Evolutionary conservation across 169 alveolate species (phyloP).

Genomic region (Plasmodium billcollinsi): DNA sequence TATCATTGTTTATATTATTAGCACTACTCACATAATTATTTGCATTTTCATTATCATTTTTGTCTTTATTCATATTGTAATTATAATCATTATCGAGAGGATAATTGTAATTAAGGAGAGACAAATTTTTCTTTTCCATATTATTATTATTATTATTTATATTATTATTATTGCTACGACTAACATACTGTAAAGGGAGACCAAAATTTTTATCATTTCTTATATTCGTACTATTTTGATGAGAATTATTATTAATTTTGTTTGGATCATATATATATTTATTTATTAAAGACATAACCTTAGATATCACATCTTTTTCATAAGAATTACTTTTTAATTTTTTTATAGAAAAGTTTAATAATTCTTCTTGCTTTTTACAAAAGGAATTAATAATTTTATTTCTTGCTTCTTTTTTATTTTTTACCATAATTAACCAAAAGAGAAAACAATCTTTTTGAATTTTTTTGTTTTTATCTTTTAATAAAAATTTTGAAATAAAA

Average conservation of each 20-base stretch:
- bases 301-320: slow-evolving; percentile 36
- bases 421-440: slow-evolving; percentile 38
- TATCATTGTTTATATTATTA: background rate
- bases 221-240: slow-evolving; percentile 4
- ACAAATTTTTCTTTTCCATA: background rate
- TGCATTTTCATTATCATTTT: too few relatives aligned
- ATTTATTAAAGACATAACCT: slow-evolving; percentile 21
- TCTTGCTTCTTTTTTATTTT: slow-evolving; percentile 36
- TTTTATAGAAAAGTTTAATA: slow-evolving; percentile 38
- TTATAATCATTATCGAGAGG: too few relatives aligned
- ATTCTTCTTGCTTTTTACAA: slow-evolving; percentile 31
- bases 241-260: background rate
- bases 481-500: slow-evolving; percentile 36
- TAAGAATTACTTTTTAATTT: slow-evolving; percentile 36
- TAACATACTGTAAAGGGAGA: background rate
- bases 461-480: slow-evolving; percentile 35
- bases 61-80: too few relatives aligned
- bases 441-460: slow-evolving; percentile 22
- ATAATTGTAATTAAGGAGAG: too few relatives aligned
- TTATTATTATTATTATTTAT: slow-evolving; percentile 5
- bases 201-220: too few relatives aligned
- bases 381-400: slow-evolving; percentile 15
- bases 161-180: background rate
- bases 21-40: too few relatives aligned
- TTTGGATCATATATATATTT: slow-evolving; percentile 1